Conservation (phyloP, 805 yeast species). For the Spathaspora girioi region DNA sequence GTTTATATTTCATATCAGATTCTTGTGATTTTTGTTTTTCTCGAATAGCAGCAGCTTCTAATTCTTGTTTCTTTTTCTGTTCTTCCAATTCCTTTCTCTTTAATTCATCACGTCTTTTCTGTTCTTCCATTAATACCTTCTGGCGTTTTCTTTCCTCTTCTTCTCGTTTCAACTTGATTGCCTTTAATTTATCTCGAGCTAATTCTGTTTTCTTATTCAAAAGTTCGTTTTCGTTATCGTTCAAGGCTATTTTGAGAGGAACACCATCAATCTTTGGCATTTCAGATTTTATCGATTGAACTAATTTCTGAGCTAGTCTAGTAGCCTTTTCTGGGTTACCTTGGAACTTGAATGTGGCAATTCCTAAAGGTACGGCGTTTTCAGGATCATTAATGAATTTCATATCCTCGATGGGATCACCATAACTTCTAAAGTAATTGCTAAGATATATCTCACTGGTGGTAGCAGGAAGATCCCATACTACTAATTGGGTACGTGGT, state of each 20-base stretch:
- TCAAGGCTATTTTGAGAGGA: slow-evolving; percentile 49
- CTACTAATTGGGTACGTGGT: slow-evolving; percentile 66
- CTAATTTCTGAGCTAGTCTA: slow-evolving; percentile 30
- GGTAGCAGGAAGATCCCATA: slow-evolving; percentile 61
- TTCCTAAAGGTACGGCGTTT: slow-evolving; percentile 76
- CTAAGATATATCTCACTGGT: slow-evolving; percentile 42
- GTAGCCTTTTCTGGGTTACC: slow-evolving; percentile 48
- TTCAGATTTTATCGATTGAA: slow-evolving; percentile 20
- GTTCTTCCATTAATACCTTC: slow-evolving; percentile 13
- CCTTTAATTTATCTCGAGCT: slow-evolving; percentile 28
- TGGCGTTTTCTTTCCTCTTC: slow-evolving; percentile 23
- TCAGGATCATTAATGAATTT: slow-evolving; percentile 63
- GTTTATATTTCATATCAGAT: slow-evolving; percentile 13
- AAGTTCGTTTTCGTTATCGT: slow-evolving; percentile 39
- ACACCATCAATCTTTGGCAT: slow-evolving; percentile 50
- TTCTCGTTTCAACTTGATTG: slow-evolving; percentile 21
- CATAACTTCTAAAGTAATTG: slow-evolving; percentile 59
- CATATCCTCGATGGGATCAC: slow-evolving; percentile 54
- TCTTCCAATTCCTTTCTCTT: slow-evolving; percentile 16
- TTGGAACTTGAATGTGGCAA: slow-evolving; percentile 60
- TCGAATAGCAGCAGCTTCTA: slow-evolving; percentile 1
- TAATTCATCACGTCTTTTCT: slow-evolving; percentile 11
- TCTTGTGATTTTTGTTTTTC: neutral
- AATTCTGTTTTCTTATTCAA: slow-evolving; percentile 32
- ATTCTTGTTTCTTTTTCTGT: slow-evolving; percentile 8